phyloP scores from a whole-genome alignment of 306 rosid species.

The Arachis stenosperma region DNA sequence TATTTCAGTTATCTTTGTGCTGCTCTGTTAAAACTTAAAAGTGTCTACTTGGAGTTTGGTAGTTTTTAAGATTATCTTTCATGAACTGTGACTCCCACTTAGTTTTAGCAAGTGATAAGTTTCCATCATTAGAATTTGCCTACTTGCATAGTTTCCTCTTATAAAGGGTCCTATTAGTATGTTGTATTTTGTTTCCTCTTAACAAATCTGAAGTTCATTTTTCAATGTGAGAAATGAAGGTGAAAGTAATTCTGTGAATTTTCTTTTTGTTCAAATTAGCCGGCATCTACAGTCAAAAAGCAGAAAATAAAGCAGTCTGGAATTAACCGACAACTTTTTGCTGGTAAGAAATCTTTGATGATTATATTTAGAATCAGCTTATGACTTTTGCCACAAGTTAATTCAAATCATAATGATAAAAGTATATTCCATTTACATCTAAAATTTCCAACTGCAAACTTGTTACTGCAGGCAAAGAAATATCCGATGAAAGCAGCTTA shows the following conservation, averaged over 20 bases:
- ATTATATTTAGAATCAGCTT: conserved; percentile 1
- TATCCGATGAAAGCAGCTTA: conserved; percentile 38
- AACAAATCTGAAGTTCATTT: conserved; percentile 3
- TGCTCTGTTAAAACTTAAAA: not conserved
- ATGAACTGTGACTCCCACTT: conserved; percentile 5
- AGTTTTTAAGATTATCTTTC: conserved; percentile 4
- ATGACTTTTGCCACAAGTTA: conserved; percentile 1
- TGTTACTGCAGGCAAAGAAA: conserved; percentile 50
- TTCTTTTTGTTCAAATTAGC: conserved; percentile 47
- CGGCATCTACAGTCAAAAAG: conserved; percentile 52
- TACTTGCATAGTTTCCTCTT: not conserved
- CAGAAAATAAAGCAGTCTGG: conserved; percentile 51
- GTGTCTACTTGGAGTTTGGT: not conserved
- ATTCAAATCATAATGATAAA: conserved; percentile 17
- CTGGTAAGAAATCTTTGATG: conserved; percentile 51
- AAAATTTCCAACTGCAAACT: conserved; percentile 35
- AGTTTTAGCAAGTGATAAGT: not conserved
- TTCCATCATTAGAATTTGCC: not conserved
- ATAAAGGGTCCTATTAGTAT: conserved; percentile 1
- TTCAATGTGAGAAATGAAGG: conserved; percentile 16
- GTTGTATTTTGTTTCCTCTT: not conserved
- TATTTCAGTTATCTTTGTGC: conserved; percentile 25
- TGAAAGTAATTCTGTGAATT: conserved; percentile 22
- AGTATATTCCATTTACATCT: conserved; percentile 21
- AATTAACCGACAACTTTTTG: conserved; percentile 39